Base-by-base conservation (phyloP, 176 grass and related monocot genomes). In the Eremochloa ophiuroides region DNA sequence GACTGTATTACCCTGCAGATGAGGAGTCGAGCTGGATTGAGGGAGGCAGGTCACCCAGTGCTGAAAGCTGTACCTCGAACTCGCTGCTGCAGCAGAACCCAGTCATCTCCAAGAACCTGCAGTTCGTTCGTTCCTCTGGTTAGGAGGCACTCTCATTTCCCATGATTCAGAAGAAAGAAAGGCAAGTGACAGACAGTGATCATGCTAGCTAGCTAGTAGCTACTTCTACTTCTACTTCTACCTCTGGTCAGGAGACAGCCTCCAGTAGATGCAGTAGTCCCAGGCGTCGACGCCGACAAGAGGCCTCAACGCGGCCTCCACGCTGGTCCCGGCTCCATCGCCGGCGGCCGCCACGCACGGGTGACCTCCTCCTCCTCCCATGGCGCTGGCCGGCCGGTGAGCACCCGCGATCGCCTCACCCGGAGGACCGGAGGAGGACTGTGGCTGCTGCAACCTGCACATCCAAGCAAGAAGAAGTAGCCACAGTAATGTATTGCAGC, bases 181-280 rank as follows among this genome's bases (percentile, higher is more conserved):
- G 2, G 0, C 1, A 4, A 13, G 2, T 13, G 5, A 12, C 4
- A 50, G 6, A 7, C 28, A 56, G 6, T 7, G 10, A 10, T 28
- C n/a, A n/a, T n/a, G 31, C 25, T 33, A 7, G 23, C 73, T 73
- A n/a, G n/a, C n/a, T 20, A 22, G 47, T n/a, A n/a, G n/a, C n/a
- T n/a, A n/a, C n/a, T n/a, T n/a, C n/a, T n/a, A n/a, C n/a, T n/a
- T n/a, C 17, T 55, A 55, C 6, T n/a, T 7, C 1, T 55, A 89
- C 94, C 94, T 80, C 64, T 97, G 91, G 23, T 97, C 88, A 76
- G 86, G 91, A 53, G 94, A 97, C 39, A 97, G 74, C 10, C 85
- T 79, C 91, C 91, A 97, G 76, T 88, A 85, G 79, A 97, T 91
- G 85, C 88, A 97, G 72, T 93, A 97, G 35, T 97, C 94, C 88